Base-by-base conservation (phyloP, 1,284 basidiomycete species). In the Mrakiaceae sp. region DNA sequence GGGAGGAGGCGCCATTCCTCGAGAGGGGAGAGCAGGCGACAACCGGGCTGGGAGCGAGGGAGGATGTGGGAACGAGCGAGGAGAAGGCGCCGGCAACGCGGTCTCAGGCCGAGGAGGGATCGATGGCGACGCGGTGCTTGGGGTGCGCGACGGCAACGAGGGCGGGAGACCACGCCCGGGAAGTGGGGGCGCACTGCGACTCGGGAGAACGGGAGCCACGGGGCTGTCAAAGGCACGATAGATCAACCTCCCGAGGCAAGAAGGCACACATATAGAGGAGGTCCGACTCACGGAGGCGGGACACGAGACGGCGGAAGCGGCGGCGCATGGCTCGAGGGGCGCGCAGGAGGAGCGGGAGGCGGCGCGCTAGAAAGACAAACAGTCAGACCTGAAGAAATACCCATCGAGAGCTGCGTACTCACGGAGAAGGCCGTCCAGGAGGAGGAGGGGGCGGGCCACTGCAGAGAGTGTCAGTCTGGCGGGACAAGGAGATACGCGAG, bases 391-490 rank as follows among this genome's bases (percentile, higher is more conserved):
- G 8, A 46, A 5, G 12, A 39, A 46, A 47, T 10, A 42, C 4
- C 2, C 2, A 5, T 46, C 14, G 42, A 3, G 5, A n/a, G 49
- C 57, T 58, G 57, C 39, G 39, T 7, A 59, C 62, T 57, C 55
- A 63, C 62, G 52, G 69, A 61, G 68, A 52, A 57, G 14, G 57
- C 63, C 49, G 68, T n/a, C 11, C 63, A 67, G 50, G 63, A 57
- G 61, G 65, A 47, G 27, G 64, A 66, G 62, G 66, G n/a, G 53
- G 66, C 50, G 42, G 60, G 27, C 59, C n/a, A 44, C 57, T 48
- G 68, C 64, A 16, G 68, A 63, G 44, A 66, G 66, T 3, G 42
- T 8, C 50, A 72, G 71, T 48, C 77, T 68, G 82, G 79, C 42
- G 9, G 55, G 55, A n/a, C 42, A 43, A 16, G 55, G 55, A 4